Evolutionary conservation across 805 yeast genomes (phyloP).

Genomic region (Metschnikowia sp.): DNA sequence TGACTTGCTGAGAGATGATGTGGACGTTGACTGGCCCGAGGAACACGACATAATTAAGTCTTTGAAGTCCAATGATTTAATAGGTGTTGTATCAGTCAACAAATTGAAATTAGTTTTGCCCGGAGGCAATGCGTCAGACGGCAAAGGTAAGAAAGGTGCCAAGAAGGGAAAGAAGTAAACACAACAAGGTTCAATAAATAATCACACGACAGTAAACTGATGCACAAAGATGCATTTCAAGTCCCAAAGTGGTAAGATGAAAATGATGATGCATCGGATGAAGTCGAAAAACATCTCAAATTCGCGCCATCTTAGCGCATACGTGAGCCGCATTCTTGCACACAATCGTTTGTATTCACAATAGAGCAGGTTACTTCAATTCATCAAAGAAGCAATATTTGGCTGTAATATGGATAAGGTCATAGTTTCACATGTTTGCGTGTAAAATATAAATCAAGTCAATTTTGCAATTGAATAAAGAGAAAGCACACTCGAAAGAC

Average conservation of each 20-base stretch:
- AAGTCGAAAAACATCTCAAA: neutral
- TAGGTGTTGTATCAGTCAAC: slow-evolving; percentile 65
- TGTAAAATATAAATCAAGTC: too few species aligned
- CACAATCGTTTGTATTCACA: too few species aligned
- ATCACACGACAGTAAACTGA: too few species aligned
- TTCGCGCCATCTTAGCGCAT: slow-evolving; percentile 4
- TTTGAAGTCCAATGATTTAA: slow-evolving; percentile 62
- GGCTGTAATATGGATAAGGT: too few species aligned
- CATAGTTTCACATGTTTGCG: too few species aligned
- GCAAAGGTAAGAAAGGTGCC: slow-evolving; percentile 20
- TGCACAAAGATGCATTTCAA: too few species aligned
- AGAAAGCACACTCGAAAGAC: too few species aligned
- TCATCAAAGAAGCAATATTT: too few species aligned
- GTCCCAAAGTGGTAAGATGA: too few species aligned
- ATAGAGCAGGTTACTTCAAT: too few species aligned
- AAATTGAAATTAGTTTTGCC: slow-evolving; percentile 66
- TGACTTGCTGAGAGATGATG: slow-evolving; percentile 42
- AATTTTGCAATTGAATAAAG: too few species aligned
- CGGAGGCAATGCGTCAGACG: slow-evolving; percentile 29
- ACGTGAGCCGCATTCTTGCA: neutral
- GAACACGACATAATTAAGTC: slow-evolving; percentile 56
- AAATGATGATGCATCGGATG: too few species aligned
- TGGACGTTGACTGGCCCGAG: slow-evolving; percentile 65
- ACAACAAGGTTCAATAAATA: neutral
- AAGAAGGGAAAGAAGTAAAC: slow-evolving; percentile 17